Conservation (phyloP, 768 basidiomycete genomes). For the Serendipita sp. region DNA sequence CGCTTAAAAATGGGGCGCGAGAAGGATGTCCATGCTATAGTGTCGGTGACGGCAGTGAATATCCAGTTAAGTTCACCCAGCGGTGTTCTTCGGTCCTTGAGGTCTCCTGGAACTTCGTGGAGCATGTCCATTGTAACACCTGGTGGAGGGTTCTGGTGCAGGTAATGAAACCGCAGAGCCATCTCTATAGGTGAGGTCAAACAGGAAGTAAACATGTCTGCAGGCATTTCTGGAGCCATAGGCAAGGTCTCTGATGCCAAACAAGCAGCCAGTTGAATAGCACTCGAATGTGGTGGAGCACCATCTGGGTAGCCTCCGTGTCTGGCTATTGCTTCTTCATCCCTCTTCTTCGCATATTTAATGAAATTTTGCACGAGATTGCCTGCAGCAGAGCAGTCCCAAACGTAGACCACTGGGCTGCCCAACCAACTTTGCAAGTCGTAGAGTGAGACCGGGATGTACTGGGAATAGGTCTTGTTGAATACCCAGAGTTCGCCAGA, state of each 20-base stretch:
- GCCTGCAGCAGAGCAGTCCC: slow-evolving; percentile 98
- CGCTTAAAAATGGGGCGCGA: slow-evolving; percentile 86
- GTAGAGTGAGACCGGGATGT: slow-evolving; percentile 88
- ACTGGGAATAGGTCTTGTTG: slow-evolving; percentile 93
- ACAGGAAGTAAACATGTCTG: slow-evolving; percentile 94
- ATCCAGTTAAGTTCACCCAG: slow-evolving; percentile 99
- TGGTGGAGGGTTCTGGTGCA: slow-evolving; percentile 72
- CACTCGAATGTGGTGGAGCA: slow-evolving; percentile 61
- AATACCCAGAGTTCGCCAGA: slow-evolving; percentile 98
- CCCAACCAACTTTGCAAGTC: slow-evolving; percentile 91
- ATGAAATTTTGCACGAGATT: slow-evolving; percentile 85
- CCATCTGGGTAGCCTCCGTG: slow-evolving; percentile 50
- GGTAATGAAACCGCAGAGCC: slow-evolving; percentile 75
- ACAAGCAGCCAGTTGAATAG: slow-evolving; percentile 91
- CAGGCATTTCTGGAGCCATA: slow-evolving; percentile 90
- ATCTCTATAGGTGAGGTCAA: slow-evolving; percentile 98
- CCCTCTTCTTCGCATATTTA: slow-evolving; percentile 55
- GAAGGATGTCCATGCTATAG: slow-evolving; percentile 98
- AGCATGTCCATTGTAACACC: slow-evolving; percentile 79
- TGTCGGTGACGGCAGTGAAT: slow-evolving; percentile 97
- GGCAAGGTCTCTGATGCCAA: slow-evolving; percentile 82
- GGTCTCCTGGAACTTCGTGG: slow-evolving; percentile 86
- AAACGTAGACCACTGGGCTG: slow-evolving; percentile 91
- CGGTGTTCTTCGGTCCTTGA: slow-evolving; percentile 91
- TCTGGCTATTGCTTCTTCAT: slow-evolving; percentile 43